Base-by-base conservation (phyloP, 2,329 filamentous ascomycete genomes). In the Exophiala xenobiotica region DNA sequence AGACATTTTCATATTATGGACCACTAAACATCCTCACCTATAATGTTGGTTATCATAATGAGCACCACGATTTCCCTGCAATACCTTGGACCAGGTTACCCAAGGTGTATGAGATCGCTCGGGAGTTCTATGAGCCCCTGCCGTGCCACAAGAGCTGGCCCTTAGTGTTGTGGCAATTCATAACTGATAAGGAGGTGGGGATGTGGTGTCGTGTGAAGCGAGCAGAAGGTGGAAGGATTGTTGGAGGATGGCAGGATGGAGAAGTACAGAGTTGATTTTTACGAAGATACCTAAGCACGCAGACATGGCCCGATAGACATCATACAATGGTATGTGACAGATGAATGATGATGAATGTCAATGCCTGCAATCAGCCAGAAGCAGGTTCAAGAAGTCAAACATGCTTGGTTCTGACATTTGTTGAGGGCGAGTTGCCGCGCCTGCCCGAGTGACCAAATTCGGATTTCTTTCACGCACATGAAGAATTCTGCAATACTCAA, bases 1-100 rank as follows among this genome's bases (percentile, higher is more conserved):
- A 99, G 77, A 99, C 93, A 1, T 99, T 90, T 74, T 92, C 87
- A 41, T 99, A 99, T 79, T 99, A 99, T 68, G 93, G 93, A 0
- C 82, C 87, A 0, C 80, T 97, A 59, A 99, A 99, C 74, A 73
- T 90, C 64, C 73, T 99, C 43, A 96, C 91, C 1, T 99, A 97
- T 78, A 99, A 99, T 64, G 93, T 99, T 39, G 93, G 93, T 46
- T 76, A 96, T 65, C 93, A 99, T 77, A 99, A 99, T 68, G 93
- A 99, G 77, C 93, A 99, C 72, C 93, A 99, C 70, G 93, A 99
- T 71, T 99, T 99, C 74, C 93, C 93, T 8, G 93, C 93, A 41
- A 82, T 99, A 40, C 92, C 93, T 0, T 99, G 93, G 93, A 96
- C 90, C 7, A 79, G 87, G 24, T 79, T 99, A 31, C 87, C 85